A percentile compares a stretch with the other conserved stretches of the same genome.
These are phyloP conservation scores for Hydrangea macrophylla DNA, from an alignment of 148 eudicot species.

Conservation along the genomic window DNA sequence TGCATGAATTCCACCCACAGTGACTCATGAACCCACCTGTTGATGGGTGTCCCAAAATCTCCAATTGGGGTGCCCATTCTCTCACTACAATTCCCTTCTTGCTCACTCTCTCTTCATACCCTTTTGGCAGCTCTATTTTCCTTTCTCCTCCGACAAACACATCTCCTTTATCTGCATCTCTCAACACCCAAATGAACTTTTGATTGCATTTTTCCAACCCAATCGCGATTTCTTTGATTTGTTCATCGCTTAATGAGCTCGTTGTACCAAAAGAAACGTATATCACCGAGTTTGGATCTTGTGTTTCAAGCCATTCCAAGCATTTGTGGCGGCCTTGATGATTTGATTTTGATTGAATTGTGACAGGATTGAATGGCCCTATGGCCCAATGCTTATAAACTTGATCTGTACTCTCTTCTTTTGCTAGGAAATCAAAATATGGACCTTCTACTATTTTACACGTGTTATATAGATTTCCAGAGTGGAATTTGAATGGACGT, in stretches of 20 bases:
- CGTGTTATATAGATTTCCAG: no score
- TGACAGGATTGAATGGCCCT: neutral
- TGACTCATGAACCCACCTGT: neutral
- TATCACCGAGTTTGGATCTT: neutral
- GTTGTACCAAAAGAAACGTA: constrained; percentile 1
- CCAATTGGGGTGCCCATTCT: neutral
- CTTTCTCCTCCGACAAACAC: neutral
- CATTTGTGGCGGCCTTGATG: neutral
- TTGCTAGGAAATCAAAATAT: no score
- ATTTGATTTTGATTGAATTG: neutral
- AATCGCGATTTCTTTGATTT: no score
- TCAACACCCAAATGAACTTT: no score
- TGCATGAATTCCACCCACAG: no score
- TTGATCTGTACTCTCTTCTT: no score
- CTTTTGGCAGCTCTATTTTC: neutral
- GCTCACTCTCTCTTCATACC: neutral
- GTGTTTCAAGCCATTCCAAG: neutral
- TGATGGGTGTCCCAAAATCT: neutral
- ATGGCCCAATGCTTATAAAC: no score
- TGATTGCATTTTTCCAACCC: no score
- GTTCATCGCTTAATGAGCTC: neutral
- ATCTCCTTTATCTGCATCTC: no score
- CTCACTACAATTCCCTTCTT: neutral
- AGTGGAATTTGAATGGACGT: no score
- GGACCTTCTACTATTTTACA: no score